Percentiles rank a stretch among this genome's conserved stretches.
phyloP scores from a whole-genome alignment of 2,329 filamentous ascomycete genomes.

The Aspergillus niger region DNA sequence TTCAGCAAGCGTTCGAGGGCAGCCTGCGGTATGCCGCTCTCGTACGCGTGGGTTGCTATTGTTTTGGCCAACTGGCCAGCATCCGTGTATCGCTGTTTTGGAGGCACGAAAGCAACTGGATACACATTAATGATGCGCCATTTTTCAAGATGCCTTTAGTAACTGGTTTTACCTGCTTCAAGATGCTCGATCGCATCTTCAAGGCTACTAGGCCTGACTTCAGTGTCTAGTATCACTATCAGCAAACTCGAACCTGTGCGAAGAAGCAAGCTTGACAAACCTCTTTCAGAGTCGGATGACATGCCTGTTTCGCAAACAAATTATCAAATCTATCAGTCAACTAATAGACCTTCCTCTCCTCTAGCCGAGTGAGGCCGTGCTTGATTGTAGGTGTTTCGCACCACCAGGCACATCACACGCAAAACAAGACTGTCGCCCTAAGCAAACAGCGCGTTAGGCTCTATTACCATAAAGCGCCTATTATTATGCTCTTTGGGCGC shows the following conservation, averaged over 20 bases:
- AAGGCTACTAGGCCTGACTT: slow-evolving; percentile 27
- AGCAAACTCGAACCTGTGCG: not conserved
- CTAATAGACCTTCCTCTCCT: not conserved
- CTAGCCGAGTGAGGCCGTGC: not conserved
- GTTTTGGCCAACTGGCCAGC: slow-evolving; percentile 66
- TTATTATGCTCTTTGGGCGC: not conserved
- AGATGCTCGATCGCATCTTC: slow-evolving; percentile 39
- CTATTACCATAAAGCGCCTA: not conserved
- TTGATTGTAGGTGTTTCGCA: not conserved
- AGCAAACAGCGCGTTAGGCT: not conserved
- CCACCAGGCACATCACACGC: not conserved
- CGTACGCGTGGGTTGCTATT: slow-evolving; percentile 65
- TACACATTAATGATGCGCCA: not conserved
- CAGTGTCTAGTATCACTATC: slow-evolving; percentile 11
- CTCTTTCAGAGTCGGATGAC: slow-evolving; percentile 22
- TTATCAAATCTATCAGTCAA: not conserved
- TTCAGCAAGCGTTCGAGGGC: slow-evolving; percentile 66
- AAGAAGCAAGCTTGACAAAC: slow-evolving; percentile 14
- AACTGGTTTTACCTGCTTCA: slow-evolving; percentile 37
- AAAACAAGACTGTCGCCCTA: slow-evolving; percentile 14
- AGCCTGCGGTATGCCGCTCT: slow-evolving; percentile 64
- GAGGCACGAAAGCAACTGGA: slow-evolving; percentile 49
- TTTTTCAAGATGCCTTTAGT: too few species aligned
- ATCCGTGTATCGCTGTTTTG: slow-evolving; percentile 65
- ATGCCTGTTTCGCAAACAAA: slow-evolving; percentile 6